A percentile compares a stretch with the other conserved stretches of the same genome.
Evolutionary conservation across 495 filamentous ascomycete genomes (phyloP).

Genomic region (Aspergillus carlsbadensis): DNA sequence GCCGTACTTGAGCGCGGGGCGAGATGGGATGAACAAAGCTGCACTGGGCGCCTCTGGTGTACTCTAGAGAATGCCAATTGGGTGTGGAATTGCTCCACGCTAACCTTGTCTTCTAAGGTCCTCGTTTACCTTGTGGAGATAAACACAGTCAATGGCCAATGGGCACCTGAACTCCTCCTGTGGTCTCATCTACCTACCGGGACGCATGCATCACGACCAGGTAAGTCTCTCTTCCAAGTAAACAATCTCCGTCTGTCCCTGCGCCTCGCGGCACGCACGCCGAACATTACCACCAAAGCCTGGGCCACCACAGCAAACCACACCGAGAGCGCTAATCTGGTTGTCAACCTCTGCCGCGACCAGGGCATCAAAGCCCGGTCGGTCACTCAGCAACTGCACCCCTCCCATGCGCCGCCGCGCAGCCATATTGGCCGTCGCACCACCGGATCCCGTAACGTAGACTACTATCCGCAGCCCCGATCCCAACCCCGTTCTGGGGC

Average conservation of each 20-base stretch:
- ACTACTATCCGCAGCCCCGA: neutral
- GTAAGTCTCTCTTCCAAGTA: slow-evolving; percentile 5
- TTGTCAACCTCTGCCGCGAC: neutral
- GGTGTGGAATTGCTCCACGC: no score
- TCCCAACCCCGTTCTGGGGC: neutral
- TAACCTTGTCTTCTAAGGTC: no score
- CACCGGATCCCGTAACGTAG: neutral
- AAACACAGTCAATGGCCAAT: neutral
- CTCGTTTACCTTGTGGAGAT: no score
- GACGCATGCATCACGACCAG: slow-evolving; percentile 1
- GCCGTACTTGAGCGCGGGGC: no score
- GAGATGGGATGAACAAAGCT: no score
- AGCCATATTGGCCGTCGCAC: neutral
- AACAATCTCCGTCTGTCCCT: neutral
- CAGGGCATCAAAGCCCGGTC: neutral
- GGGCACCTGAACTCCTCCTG: no score
- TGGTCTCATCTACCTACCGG: neutral
- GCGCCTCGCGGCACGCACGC: neutral
- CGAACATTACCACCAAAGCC: slow-evolving; percentile 7
- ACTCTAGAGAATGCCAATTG: no score
- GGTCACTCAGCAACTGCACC: neutral
- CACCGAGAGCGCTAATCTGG: neutral
- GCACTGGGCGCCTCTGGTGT: no score
- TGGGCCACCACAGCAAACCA: neutral
- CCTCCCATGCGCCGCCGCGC: neutral